Evolutionary conservation across 768 basidiomycete species (phyloP).

Genomic region (Boletus reticulatus): DNA sequence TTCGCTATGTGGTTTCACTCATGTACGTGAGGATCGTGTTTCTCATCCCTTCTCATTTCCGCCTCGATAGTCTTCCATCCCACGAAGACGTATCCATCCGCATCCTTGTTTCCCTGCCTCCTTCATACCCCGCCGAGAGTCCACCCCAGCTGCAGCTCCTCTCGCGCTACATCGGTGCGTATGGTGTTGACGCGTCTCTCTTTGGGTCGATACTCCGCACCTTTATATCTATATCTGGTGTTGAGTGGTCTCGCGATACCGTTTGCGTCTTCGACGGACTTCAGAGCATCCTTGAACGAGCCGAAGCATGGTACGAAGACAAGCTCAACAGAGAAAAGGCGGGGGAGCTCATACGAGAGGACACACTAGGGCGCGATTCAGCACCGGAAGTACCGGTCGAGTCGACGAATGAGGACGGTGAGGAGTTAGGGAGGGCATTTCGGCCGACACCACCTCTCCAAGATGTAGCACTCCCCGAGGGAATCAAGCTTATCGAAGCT

Average conservation of each 20-base stretch:
- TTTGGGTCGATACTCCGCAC: constrained; percentile 80
- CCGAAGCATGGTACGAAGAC: constrained; percentile 70
- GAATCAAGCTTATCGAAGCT: constrained; percentile 63
- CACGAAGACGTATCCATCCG: constrained; percentile 51
- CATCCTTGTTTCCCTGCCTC: constrained; percentile 57
- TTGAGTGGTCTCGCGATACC: constrained; percentile 71
- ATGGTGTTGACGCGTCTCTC: constrained; percentile 66
- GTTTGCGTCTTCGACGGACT: constrained; percentile 89
- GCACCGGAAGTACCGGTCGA: constrained; percentile 5
- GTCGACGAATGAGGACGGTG: constrained; percentile 2
- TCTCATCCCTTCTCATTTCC: background rate
- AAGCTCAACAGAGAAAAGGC: constrained; percentile 54
- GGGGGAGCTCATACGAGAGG: constrained; percentile 55
- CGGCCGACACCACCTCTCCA: constrained; percentile 1
- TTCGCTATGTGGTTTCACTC: constrained; percentile 65
- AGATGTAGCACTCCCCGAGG: constrained; percentile 46
- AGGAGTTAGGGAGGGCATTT: background rate
- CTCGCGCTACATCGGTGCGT: constrained; percentile 80
- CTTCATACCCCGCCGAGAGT: constrained; percentile 59
- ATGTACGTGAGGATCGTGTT: constrained; percentile 45
- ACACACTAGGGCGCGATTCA: constrained; percentile 34
- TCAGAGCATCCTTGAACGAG: constrained; percentile 68
- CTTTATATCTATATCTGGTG: constrained; percentile 72
- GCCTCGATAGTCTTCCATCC: constrained; percentile 45
- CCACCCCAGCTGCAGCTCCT: constrained; percentile 84